Percentiles rank a stretch among this genome's conserved stretches.
These are phyloP conservation scores for Spergularia marina DNA, from an alignment of 148 eudicot genomes.

Conservation along the genomic window DNA sequence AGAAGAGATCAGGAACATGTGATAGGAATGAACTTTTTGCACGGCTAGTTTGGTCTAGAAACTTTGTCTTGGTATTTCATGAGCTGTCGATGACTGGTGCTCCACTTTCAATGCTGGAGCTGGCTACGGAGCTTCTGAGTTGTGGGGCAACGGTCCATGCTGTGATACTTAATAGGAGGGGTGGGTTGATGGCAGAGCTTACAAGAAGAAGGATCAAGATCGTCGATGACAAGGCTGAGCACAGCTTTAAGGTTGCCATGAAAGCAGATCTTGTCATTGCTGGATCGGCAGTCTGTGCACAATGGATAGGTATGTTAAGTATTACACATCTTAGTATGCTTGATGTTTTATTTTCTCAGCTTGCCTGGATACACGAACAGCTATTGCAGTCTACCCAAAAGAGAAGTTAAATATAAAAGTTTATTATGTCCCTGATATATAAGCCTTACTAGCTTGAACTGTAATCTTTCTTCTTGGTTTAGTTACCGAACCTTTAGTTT, in stretches of 20 bases:
- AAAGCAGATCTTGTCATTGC: conserved; percentile 96
- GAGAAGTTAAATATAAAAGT: neutral
- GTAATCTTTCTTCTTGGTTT: neutral
- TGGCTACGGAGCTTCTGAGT: conserved; percentile 90
- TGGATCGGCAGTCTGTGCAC: conserved; percentile 95
- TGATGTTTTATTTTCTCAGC: neutral
- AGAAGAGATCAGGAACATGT: conserved; percentile 86
- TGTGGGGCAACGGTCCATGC: conserved; percentile 95
- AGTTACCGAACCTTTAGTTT: neutral
- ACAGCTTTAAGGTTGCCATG: conserved; percentile 92
- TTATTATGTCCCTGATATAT: neutral
- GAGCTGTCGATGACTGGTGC: conserved; percentile 99
- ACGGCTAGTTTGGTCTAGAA: conserved; percentile 93
- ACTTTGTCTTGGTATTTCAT: conserved; percentile 80
- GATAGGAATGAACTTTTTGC: conserved; percentile 90
- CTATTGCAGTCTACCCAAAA: neutral
- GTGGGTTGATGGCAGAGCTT: conserved; percentile 90
- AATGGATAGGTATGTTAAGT: conserved; percentile 74
- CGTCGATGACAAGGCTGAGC: conserved; percentile 74
- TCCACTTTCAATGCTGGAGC: conserved; percentile 96
- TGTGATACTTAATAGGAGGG: conserved; percentile 77
- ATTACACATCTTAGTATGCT: neutral
- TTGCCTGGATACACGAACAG: conserved; percentile 7
- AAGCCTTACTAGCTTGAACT: neutral
- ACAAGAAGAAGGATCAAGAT: conserved; percentile 74